phyloP scores from a whole-genome alignment of 352 stramenopile genomes.

The Pythium aquatile region DNA sequence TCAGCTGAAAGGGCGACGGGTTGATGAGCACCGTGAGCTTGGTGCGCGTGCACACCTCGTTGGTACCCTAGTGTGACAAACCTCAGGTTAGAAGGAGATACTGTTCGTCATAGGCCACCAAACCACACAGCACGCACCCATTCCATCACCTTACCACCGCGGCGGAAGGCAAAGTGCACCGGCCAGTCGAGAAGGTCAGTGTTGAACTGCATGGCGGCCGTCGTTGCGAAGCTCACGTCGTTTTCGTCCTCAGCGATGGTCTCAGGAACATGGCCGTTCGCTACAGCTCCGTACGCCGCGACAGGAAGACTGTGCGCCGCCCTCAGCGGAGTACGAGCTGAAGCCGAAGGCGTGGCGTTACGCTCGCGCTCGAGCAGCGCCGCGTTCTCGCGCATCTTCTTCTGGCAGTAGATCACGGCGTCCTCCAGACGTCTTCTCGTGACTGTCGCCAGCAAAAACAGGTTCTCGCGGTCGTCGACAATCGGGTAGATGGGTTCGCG shows the following conservation, averaged over 20 bases:
- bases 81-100: background rate
- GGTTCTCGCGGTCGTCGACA: slow-evolving; percentile 60
- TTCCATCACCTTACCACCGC: slow-evolving; percentile 74
- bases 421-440: slow-evolving; percentile 49
- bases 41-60: slow-evolving; percentile 54
- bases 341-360: background rate
- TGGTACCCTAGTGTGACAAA: slow-evolving; percentile 37
- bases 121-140: slow-evolving; percentile 35
- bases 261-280: background rate
- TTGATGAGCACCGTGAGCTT: slow-evolving; percentile 78
- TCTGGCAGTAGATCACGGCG: slow-evolving; percentile 59
- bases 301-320: slow-evolving; percentile 6
- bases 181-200: slow-evolving; percentile 42
- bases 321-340: slow-evolving; percentile 10
- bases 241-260: slow-evolving; percentile 1
- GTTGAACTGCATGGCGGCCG: background rate
- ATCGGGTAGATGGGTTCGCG: slow-evolving; percentile 73
- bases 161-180: slow-evolving; percentile 68
- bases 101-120: background rate
- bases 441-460: slow-evolving; percentile 69
- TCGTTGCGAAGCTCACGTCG: background rate
- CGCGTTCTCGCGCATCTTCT: slow-evolving; percentile 25
- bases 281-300: slow-evolving; percentile 8
- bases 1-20: slow-evolving; percentile 76
- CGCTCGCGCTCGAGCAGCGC: slow-evolving; percentile 1